phyloP scores from a whole-genome alignment of 495 filamentous ascomycete species.

The Amorphotheca resinae region DNA sequence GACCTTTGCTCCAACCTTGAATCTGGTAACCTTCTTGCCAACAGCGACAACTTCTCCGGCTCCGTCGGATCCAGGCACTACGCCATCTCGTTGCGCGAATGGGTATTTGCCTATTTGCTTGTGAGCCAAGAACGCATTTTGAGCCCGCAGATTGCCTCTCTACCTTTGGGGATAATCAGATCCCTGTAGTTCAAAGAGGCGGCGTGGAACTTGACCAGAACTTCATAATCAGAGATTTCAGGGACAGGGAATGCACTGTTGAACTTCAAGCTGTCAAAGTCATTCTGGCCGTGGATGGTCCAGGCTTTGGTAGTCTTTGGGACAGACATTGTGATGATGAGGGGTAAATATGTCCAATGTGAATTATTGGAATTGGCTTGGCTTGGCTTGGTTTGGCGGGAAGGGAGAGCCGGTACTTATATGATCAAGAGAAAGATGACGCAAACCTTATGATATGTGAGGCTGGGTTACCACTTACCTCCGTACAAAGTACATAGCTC shows the following conservation, averaged over 20 bases:
- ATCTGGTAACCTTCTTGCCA: constrained; percentile 47
- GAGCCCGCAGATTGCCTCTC: not conserved
- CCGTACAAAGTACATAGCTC: no score
- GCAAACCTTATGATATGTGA: no score
- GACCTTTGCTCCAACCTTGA: constrained; percentile 54
- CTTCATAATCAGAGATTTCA: constrained; percentile 49
- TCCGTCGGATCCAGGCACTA: constrained; percentile 68
- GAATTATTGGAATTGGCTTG: not conserved
- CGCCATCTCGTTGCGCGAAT: constrained; percentile 42
- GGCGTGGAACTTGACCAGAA: constrained; percentile 52
- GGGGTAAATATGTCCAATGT: no score
- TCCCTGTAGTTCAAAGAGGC: constrained; percentile 79
- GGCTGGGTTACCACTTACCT: no score
- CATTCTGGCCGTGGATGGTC: constrained; percentile 13
- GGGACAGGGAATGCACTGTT: constrained; percentile 24
- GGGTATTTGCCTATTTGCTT: constrained; percentile 44
- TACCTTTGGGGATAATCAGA: constrained; percentile 58
- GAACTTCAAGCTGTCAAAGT: constrained; percentile 19
- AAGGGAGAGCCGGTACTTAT: no score
- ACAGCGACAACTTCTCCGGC: constrained; percentile 59
- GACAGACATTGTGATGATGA: constrained; percentile 4
- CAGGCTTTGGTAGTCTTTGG: constrained; percentile 16
- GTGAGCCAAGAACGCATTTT: no score
- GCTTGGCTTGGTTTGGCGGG: not conserved
- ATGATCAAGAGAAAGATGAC: no score